phyloP scores from a whole-genome alignment of 2,329 filamentous ascomycete species.

The Alternaria metachromatica region DNA sequence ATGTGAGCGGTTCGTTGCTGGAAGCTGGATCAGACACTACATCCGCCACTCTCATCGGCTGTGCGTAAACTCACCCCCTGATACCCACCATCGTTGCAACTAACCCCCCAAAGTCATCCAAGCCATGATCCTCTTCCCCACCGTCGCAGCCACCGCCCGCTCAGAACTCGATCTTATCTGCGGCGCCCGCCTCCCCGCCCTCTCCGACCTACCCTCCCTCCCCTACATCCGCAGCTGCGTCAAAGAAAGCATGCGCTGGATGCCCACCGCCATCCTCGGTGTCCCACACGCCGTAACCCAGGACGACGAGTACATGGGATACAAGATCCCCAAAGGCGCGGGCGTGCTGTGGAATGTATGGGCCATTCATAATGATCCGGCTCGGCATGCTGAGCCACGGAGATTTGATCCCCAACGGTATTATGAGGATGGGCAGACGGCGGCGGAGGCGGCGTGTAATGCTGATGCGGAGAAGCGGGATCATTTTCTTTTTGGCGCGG shows the following conservation, averaged over 20 bases:
- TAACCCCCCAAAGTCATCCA: conserved; percentile 24
- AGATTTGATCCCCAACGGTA: conserved; percentile 55
- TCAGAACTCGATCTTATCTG: conserved; percentile 39
- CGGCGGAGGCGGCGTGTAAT: conserved; percentile 43
- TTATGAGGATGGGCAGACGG: conserved; percentile 28
- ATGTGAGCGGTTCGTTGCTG: conserved; percentile 33
- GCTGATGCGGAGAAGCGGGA: conserved; percentile 38
- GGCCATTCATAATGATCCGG: conserved; percentile 48
- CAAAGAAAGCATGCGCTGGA: conserved; percentile 43
- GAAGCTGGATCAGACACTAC: conserved; percentile 44
- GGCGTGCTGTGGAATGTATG: conserved; percentile 46
- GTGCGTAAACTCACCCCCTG: neutral
- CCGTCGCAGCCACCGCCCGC: conserved; percentile 28
- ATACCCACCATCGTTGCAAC: neutral
- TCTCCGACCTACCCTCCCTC: conserved; percentile 32
- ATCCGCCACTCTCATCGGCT: conserved; percentile 26
- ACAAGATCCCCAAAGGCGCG: conserved; percentile 48
- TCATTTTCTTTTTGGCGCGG: conserved; percentile 49
- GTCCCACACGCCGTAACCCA: conserved; percentile 33
- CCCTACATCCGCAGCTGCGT: conserved; percentile 36
- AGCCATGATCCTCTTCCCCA: conserved; percentile 35
- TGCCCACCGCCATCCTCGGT: conserved; percentile 32
- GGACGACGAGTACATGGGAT: conserved; percentile 43
- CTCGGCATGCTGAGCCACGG: conserved; percentile 51
- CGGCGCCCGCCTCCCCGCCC: conserved; percentile 37